Conservation (phyloP, 2,329 filamentous ascomycete genomes). For the Aspergillus pseudoviridinutans region DNA sequence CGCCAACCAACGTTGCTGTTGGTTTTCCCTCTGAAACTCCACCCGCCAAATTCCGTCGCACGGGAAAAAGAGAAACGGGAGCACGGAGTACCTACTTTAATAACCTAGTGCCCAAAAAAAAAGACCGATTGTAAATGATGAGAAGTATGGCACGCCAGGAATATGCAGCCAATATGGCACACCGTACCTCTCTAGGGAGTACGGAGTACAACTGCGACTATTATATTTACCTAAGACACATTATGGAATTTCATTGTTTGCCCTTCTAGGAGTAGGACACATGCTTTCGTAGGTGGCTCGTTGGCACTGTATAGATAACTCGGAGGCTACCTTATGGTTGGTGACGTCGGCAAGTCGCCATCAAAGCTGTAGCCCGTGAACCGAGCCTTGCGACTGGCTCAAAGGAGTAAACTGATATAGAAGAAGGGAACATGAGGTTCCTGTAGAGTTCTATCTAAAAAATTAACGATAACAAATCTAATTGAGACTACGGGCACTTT, state of each 20-base stretch:
- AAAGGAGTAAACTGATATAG: not conserved
- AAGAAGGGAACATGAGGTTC: not conserved
- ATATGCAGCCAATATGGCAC: not conserved
- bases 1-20: not conserved
- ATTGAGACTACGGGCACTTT: not conserved
- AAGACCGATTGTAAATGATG: not conserved
- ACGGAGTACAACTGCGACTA: not conserved
- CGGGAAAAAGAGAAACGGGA: slow-evolving; percentile 10
- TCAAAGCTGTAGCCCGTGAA: slow-evolving; percentile 20
- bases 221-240: not conserved
- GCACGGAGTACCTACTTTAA: not conserved
- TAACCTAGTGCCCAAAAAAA: not conserved
- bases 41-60: slow-evolving; percentile 16
- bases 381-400: slow-evolving; percentile 1
- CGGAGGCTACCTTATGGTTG: slow-evolving; percentile 8
- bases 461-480: not conserved
- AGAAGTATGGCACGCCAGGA: not conserved
- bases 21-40: slow-evolving; percentile 1
- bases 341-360: slow-evolving; percentile 32
- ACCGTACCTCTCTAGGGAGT: not conserved
- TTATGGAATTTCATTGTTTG: slow-evolving; percentile 8
- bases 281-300: not conserved
- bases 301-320: not conserved
- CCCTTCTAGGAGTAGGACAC: not conserved
- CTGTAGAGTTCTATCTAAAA: not conserved